Base-by-base conservation (phyloP, 345 rosid genomes). In the Alliaria petiolata region DNA sequence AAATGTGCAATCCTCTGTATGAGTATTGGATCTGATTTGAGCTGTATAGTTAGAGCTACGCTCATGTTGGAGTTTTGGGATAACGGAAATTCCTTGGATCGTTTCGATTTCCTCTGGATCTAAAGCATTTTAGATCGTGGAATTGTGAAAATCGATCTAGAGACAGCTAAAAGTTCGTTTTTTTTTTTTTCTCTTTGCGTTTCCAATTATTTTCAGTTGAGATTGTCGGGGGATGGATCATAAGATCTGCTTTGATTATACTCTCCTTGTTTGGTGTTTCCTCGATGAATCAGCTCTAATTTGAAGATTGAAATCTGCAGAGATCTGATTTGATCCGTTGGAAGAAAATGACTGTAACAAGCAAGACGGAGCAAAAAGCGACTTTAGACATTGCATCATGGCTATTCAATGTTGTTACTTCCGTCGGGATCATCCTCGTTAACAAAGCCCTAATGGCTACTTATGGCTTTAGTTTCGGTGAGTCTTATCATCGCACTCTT, bases 381-480 rank as follows among this genome's bases (percentile, higher is more conserved):
- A 43, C 90, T 16, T 54, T 86, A n/a, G 99, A 95, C 83, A 85
- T 84, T 22, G 96, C 96, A 25, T 87, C 99, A 61, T 95, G 99
- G 99, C 75, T 90, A 72, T 95, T 95, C 87, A 95, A 95, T 64
- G 90, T 95, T 36, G 97, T 95, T 71, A 90, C 98, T 4, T 95
- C 99, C 25, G 99, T 95, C 68, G 99, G 99, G 43, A 92, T 95
- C 55, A 95, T 95, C 71, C 86, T 95, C 14, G 98, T 92, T 54
- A 95, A 95, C 81, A 95, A 95, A 79, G 98, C 96, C 31, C 77
- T 95, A 65, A 92, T 95, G 99, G 96, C 96, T 52, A 83, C 92
- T 13, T 85, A 95, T 34, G 99, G 99, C 60, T 95, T 88, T 78
- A 87, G 84, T 68, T 95, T 95, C 60, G 99, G 99, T 95, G 81